Percentiles rank a stretch among this genome's conserved stretches.
These are phyloP conservation scores for Tagetes erecta DNA, from an alignment of 129 eudicot species.

Conservation along the genomic window DNA sequence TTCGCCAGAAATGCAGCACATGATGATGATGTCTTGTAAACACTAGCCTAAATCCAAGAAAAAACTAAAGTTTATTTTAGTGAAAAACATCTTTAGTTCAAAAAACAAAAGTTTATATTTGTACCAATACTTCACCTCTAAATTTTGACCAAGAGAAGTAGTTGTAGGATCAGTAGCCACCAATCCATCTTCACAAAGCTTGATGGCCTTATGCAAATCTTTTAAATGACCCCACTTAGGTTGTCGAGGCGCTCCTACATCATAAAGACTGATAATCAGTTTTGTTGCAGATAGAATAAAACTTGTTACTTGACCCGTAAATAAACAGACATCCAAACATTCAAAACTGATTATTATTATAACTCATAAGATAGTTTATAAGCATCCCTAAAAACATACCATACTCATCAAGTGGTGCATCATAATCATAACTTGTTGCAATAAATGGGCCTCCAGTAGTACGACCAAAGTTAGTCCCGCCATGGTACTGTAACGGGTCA, in stretches of 20 bases:
- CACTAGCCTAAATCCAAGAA: constrained; percentile 59
- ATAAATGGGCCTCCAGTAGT: constrained; percentile 88
- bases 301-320: not conserved
- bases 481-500: constrained; percentile 70
- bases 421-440: constrained; percentile 86
- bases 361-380: too few relatives aligned
- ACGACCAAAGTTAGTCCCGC: constrained; percentile 96
- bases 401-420: constrained; percentile 97
- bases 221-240: constrained; percentile 95
- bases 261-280: not conserved
- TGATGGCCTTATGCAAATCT: constrained; percentile 88
- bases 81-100: not conserved
- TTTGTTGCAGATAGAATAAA: not conserved
- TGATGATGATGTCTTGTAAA: constrained; percentile 62
- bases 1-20: constrained; percentile 96
- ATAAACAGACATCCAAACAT: not conserved
- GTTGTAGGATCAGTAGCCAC: constrained; percentile 77
- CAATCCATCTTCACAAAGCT: constrained; percentile 89
- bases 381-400: constrained; percentile 43
- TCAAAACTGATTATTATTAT: too few relatives aligned
- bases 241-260: constrained; percentile 74
- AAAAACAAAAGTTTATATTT: not conserved
- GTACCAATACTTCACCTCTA: constrained; percentile 58
- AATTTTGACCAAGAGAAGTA: constrained; percentile 69
- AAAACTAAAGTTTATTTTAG: constrained; percentile 21